phyloP scores from a whole-genome alignment of 31 red algal genomes.

The Asparagopsis taxiformis region DNA sequence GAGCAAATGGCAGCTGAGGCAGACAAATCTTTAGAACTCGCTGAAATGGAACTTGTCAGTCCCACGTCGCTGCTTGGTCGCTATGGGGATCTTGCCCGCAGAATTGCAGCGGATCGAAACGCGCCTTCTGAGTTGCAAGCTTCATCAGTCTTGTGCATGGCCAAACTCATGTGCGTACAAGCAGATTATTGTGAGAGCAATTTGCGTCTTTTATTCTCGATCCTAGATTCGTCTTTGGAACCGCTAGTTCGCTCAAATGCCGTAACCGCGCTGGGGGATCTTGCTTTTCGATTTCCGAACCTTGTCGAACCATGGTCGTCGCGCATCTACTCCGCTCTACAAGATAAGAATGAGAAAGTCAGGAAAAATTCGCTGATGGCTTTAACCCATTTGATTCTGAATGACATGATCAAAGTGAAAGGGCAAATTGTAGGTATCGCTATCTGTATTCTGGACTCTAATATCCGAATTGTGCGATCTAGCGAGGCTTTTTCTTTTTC shows the following conservation, averaged over 20 bases:
- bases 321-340: conserved; percentile 70
- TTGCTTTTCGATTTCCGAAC: conserved; percentile 90
- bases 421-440: conserved; percentile 85
- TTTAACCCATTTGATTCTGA: conserved; percentile 88
- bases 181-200: conserved; percentile 73
- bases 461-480: conserved; percentile 73
- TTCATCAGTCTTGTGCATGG: conserved; percentile 58
- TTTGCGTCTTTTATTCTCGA: conserved; percentile 81
- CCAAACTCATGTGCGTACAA: conserved; percentile 83
- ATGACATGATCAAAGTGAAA: conserved; percentile 97
- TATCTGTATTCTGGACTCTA: conserved; percentile 71
- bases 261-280: conserved; percentile 82
- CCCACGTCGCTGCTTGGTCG: conserved; percentile 52
- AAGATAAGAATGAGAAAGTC: conserved; percentile 64
- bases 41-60: conserved; percentile 63
- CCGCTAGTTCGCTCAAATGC: conserved; percentile 69
- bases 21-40: conserved; percentile 47
- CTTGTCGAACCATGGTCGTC: conserved; percentile 87
- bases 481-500: conserved; percentile 72
- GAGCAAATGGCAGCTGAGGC: conserved; percentile 56
- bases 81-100: conserved; percentile 41
- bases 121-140: conserved; percentile 36
- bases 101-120: conserved; percentile 32
- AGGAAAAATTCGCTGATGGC: conserved; percentile 83
- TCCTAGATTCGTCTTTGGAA: conserved; percentile 49